These are phyloP conservation scores for Elsinoe arachidis DNA, from an alignment of 2,329 filamentous ascomycete genomes.

Conservation along the genomic window DNA sequence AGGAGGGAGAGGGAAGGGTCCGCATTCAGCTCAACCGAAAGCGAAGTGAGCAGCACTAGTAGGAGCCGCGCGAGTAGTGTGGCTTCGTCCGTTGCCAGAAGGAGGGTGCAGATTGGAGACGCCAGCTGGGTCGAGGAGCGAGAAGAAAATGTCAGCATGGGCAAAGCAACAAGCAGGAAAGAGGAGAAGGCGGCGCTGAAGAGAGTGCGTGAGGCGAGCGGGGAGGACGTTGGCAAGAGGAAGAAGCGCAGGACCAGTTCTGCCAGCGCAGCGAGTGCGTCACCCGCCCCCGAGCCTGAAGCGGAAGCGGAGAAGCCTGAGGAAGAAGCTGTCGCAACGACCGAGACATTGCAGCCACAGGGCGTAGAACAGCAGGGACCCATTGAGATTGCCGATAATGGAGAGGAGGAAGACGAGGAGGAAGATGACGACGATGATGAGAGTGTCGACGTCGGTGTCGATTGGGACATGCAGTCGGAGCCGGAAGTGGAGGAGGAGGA, in stretches of 20 bases:
- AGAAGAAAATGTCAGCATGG: slow-evolving; percentile 11
- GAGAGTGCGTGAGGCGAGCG: slow-evolving; percentile 7
- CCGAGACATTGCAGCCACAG: background rate
- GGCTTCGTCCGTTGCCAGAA: slow-evolving; percentile 13
- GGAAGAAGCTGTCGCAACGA: background rate
- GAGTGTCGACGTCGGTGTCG: background rate
- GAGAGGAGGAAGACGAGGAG: slow-evolving; percentile 14
- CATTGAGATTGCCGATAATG: slow-evolving; percentile 12
- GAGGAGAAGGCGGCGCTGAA: slow-evolving; percentile 10
- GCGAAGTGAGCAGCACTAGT: background rate
- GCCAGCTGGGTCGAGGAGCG: slow-evolving; percentile 15
- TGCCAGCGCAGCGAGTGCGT: background rate
- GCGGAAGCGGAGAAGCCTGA: background rate
- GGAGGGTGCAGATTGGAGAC: slow-evolving; percentile 11
- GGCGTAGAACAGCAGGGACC: background rate
- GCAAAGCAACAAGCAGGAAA: slow-evolving; percentile 10
- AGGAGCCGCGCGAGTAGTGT: slow-evolving; percentile 5
- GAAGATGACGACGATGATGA: slow-evolving; percentile 8
- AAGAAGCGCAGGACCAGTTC: background rate
- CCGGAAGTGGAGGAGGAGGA: background rate
- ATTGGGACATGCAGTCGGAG: background rate
- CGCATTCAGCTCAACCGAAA: slow-evolving; percentile 13
- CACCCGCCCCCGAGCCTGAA: background rate
- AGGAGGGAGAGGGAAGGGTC: slow-evolving; percentile 12
- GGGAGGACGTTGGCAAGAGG: background rate